These are phyloP conservation scores for Theileria annulata DNA, from an alignment of 169 alveolate species.

Conservation along the genomic window DNA sequence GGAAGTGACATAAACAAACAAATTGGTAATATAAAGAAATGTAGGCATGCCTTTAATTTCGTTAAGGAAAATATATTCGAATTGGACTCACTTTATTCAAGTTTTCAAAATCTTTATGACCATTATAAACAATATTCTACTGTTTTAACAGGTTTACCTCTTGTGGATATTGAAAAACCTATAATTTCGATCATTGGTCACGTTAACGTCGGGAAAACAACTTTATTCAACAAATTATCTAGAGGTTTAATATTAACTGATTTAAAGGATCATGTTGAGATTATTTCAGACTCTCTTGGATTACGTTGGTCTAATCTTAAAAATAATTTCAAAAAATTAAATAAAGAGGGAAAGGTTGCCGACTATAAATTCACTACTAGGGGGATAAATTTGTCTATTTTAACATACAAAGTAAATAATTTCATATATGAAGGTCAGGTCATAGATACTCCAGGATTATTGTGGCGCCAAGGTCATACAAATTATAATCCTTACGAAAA, in stretches of 20 bases:
- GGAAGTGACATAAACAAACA: constrained; percentile 42
- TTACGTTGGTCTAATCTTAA: constrained; percentile 36
- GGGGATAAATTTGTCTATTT: constrained; percentile 25
- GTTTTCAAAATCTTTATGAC: constrained; percentile 28
- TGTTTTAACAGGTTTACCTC: constrained; percentile 39
- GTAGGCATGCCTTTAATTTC: constrained; percentile 61
- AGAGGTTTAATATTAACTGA: constrained; percentile 3
- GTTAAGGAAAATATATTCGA: constrained; percentile 51
- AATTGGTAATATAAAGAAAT: constrained; percentile 23
- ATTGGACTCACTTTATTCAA: constrained; percentile 41
- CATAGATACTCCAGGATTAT: constrained; percentile 61
- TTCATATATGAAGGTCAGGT: constrained; percentile 54
- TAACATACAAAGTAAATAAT: constrained; percentile 42
- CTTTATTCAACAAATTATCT: constrained; percentile 44
- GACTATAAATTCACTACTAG: constrained; percentile 64
- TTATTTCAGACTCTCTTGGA: constrained; percentile 56
- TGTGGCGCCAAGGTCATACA: constrained; percentile 46
- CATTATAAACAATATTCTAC: constrained; percentile 33
- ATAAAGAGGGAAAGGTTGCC: constrained; percentile 45
- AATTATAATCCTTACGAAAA: constrained; percentile 58
- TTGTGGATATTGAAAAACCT: constrained; percentile 39
- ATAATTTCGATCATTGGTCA: constrained; percentile 59
- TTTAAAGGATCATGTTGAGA: constrained; percentile 20
- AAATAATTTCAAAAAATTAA: constrained; percentile 11
- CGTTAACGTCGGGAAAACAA: constrained; percentile 60